A percentile compares a stretch with the other conserved stretches of the same genome.
phyloP scores from a whole-genome alignment of 2,329 filamentous ascomycete species.

The Didymella arachidicola region DNA sequence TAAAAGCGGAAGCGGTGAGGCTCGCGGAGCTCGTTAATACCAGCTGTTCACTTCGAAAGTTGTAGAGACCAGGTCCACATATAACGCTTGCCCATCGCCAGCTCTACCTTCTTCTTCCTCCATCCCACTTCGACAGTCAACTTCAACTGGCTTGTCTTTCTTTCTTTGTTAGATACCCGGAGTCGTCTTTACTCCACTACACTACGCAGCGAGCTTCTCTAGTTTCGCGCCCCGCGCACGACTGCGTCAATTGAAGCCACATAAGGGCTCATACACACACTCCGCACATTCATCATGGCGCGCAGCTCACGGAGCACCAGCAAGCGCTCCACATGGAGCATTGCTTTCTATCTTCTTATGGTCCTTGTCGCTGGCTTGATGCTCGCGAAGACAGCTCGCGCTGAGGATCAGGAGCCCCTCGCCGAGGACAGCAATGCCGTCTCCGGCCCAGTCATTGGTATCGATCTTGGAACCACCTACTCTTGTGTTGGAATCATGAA shows the following conservation, averaged over 20 bases:
- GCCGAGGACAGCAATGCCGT: slow-evolving; percentile 67
- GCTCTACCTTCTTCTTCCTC: slow-evolving; percentile 30
- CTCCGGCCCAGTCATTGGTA: slow-evolving; percentile 67
- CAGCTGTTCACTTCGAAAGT: slow-evolving; percentile 45
- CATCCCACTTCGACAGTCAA: slow-evolving; percentile 29
- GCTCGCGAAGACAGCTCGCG: slow-evolving; percentile 78
- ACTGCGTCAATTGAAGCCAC: slow-evolving; percentile 30
- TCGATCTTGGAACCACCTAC: slow-evolving; percentile 94
- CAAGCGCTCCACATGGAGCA: slow-evolving; percentile 82
- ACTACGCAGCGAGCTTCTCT: slow-evolving; percentile 34
- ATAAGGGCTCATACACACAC: slow-evolving; percentile 24
- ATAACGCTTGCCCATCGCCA: slow-evolving; percentile 41
- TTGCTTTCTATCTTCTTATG: slow-evolving; percentile 89
- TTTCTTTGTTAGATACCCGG: slow-evolving; percentile 43
- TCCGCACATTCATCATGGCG: slow-evolving; percentile 59
- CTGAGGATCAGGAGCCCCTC: slow-evolving; percentile 71
- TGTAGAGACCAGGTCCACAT: slow-evolving; percentile 35
- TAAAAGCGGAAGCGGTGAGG: slow-evolving; percentile 29
- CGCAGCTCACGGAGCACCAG: slow-evolving; percentile 68
- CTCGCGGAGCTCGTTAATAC: slow-evolving; percentile 34
- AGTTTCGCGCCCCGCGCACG: slow-evolving; percentile 32
- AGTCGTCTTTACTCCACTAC: slow-evolving; percentile 29
- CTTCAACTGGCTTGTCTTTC: slow-evolving; percentile 32
- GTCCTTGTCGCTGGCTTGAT: slow-evolving; percentile 86
- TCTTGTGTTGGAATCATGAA: slow-evolving; percentile 82